Conservation (phyloP, 768 basidiomycete genomes). For the Cyathus striatus region DNA sequence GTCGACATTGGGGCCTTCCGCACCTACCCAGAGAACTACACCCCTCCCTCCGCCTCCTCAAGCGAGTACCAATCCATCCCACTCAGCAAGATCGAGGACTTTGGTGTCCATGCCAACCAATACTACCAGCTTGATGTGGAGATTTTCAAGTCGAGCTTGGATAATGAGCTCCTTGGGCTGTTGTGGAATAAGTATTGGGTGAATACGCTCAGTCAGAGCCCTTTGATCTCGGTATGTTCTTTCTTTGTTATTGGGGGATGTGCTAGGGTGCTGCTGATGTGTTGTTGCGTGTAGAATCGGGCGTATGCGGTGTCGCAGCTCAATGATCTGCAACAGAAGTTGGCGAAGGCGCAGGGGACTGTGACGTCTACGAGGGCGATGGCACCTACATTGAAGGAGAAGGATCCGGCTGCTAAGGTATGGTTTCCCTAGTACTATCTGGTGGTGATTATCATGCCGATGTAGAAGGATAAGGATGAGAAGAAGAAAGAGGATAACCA, state of each 20-base stretch:
- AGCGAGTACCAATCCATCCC: constrained; percentile 97
- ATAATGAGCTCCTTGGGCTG: constrained; percentile 81
- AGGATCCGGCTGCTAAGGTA: constrained; percentile 44
- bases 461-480: constrained; percentile 54
- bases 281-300: constrained; percentile 61
- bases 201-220: constrained; percentile 90
- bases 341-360: constrained; percentile 61
- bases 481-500: constrained; percentile 89
- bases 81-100: constrained; percentile 95
- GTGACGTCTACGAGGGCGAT: constrained; percentile 56
- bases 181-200: constrained; percentile 99
- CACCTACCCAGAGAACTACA: constrained; percentile 94
- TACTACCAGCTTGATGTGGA: constrained; percentile 95
- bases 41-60: constrained; percentile 61
- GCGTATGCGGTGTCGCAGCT: constrained; percentile 92
- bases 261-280: neutral
- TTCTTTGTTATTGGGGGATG: neutral
- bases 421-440: constrained; percentile 2
- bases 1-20: constrained; percentile 99
- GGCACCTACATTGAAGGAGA: constrained; percentile 49
- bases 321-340: constrained; percentile 84
- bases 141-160: constrained; percentile 89
- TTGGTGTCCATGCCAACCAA: constrained; percentile 95
- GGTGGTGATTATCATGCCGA: constrained; percentile 1
- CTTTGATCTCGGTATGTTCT: constrained; percentile 76